phyloP scores from a whole-genome alignment of 140 eudicot genomes.

The Stevia rebaudiana region DNA sequence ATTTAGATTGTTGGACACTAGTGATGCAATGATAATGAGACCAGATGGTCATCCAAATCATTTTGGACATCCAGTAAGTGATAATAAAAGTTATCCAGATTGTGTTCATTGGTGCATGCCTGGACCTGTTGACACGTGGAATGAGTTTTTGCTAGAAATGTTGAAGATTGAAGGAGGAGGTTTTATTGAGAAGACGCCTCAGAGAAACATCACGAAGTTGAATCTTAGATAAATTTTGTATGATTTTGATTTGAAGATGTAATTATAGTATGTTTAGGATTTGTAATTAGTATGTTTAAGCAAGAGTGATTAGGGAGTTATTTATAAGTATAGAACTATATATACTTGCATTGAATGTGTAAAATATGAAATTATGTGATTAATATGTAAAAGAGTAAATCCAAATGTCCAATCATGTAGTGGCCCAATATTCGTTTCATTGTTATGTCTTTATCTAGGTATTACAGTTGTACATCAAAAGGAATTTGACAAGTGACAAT shows the following conservation, averaged over 20 bases:
- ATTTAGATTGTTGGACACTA: constrained; percentile 42
- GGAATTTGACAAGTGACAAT: constrained; percentile 21
- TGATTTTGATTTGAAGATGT: constrained; percentile 20
- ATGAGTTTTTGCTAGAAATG: constrained; percentile 56
- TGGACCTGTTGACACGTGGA: constrained; percentile 66
- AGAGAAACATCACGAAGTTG: constrained; percentile 21
- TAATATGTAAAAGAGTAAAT: constrained; percentile 7
- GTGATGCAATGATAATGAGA: constrained; percentile 48
- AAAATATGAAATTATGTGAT: constrained; percentile 5
- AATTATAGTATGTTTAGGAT: constrained; percentile 25
- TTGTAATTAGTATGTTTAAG: constrained; percentile 27
- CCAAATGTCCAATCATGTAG: constrained; percentile 13
- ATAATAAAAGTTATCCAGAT: constrained; percentile 41
- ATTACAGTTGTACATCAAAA: constrained; percentile 5
- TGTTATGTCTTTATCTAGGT: not conserved
- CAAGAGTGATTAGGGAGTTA: constrained; percentile 9
- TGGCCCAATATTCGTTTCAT: constrained; percentile 20
- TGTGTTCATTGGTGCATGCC: constrained; percentile 88
- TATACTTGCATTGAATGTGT: constrained; percentile 16
- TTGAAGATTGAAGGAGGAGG: constrained; percentile 40
- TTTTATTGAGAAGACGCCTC: constrained; percentile 24
- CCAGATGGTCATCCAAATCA: constrained; percentile 68
- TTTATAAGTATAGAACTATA: constrained; percentile 18
- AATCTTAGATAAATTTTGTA: constrained; percentile 20
- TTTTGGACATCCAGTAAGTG: constrained; percentile 46